phyloP scores from a whole-genome alignment of 352 stramenopile species.

The Phytopythium sindhum region DNA sequence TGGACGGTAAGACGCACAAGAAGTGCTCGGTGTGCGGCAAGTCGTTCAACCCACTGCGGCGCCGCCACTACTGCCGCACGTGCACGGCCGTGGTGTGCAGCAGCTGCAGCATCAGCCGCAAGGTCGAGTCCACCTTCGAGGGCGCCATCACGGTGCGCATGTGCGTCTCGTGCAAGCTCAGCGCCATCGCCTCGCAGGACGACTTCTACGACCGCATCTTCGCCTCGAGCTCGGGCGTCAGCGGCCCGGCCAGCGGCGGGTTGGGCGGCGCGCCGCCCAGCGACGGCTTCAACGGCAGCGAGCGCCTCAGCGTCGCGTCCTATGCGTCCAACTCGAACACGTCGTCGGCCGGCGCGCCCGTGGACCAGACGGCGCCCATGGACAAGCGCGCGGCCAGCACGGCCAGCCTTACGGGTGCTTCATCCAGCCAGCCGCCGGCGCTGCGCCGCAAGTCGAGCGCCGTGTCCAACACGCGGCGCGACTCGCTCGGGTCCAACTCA shows the following conservation, averaged over 20 bases:
- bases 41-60: conserved; percentile 76
- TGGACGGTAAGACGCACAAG: conserved; percentile 30
- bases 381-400: conserved; percentile 36
- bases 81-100: conserved; percentile 74
- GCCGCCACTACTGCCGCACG: conserved; percentile 71
- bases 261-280: conserved; percentile 14
- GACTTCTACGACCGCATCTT: conserved; percentile 85
- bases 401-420: conserved; percentile 16
- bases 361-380: conserved; percentile 17
- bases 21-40: conserved; percentile 83
- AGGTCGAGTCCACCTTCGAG: conserved; percentile 49
- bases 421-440: conserved; percentile 1
- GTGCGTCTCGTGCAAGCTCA: conserved; percentile 82
- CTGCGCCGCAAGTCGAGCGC: conserved; percentile 62
- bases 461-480: conserved; percentile 23
- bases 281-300: conserved; percentile 33
- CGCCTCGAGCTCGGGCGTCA: conserved; percentile 32
- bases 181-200: conserved; percentile 56
- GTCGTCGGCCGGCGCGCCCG: conserved; percentile 14
- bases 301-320: conserved; percentile 45
- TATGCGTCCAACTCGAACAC: conserved; percentile 33
- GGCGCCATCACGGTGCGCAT: conserved; percentile 60
- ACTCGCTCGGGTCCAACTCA: conserved; percentile 12
- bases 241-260: conserved; percentile 13
- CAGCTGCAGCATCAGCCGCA: conserved; percentile 69